Base-by-base conservation (phyloP, 208 protist species). In the Wallacemonas sp. region DNA sequence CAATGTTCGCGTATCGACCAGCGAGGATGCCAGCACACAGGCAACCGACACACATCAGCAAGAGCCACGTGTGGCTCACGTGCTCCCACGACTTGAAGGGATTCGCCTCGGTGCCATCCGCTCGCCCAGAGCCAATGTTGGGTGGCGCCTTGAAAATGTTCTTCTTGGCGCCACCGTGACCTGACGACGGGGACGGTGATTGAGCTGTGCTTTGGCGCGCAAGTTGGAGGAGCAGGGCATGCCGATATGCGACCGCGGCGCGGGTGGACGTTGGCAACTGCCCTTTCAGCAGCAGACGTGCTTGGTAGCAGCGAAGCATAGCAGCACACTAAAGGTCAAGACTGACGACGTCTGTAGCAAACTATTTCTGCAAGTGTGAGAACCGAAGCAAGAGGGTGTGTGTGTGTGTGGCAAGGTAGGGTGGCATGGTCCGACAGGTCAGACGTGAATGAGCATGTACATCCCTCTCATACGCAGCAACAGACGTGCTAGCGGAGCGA, bases 41-140 rank as follows among this genome's bases (percentile, higher is more conserved):
- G 70, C 88, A 95, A 52, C 83, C 85, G 16, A 81, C 38, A 57
- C 88, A 95, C 86, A 91, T 92, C 21, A 92, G 46, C 29, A 92
- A 63, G 11, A 94, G 75, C 88, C 85, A 94, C 38, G 68, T 88
- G 76, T 94, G 88, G 60, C 74, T 94, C 47, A 94, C 63, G 69
- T 94, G 88, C 61, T 91, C 78, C 85, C 88, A 92, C 33, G 88
- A 94, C 68, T 94, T 94, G 78, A 81, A 94, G 14, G 88, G 88
- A 47, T 94, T 94, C 33, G 88, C 88, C 49, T 85, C 72, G 16
- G 78, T 72, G 54, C 68, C 49, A 30, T 70, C 63, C 12, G 61
- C 41, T 1, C 84, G 63, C 16, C 80, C 80, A 12, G 72, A 41
- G 27, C 82, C 78, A n/a, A 81, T 69, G 39, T 88, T 80, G 3